Base-by-base conservation (phyloP, 1,284 basidiomycete species). In the Cryptococcus deneoformans region DNA sequence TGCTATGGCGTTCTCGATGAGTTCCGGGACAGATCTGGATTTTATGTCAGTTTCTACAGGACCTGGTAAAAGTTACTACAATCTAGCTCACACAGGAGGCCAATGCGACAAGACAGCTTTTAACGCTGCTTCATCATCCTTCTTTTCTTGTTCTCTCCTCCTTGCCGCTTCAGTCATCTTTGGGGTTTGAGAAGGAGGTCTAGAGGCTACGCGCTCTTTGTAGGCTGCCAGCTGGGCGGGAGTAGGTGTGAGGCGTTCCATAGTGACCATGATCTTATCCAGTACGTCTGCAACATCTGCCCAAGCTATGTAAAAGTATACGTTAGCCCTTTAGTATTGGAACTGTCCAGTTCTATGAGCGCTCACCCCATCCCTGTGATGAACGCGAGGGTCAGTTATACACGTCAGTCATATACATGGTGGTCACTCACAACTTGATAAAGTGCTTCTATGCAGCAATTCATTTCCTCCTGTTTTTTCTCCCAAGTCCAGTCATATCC, bases 401-500 rank as follows among this genome's bases (percentile, higher is more conserved):
- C 6, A 7, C 52, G n/a, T 20, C 5, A 35, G n/a, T 20, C 16
- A 16, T 37, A 20, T 37, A n/a, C 29, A 40, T 52, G 4, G 34
- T 52, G 4, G 34, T 37, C 11, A 65, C 71, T 61, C 34, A 73
- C 72, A 7, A 72, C 46, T 54, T 74, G 70, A 48, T 71, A 60
- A 11, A 74, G 47, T 1, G 64, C 67, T 14, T 70, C 66, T 9
- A 66, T 43, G 49, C 67, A 71, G 9, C 35, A 12, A 2, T 54
- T 48, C 3, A 74, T 57, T 35, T 68, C 64, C n/a, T 50, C 45
- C 55, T 68, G 66, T 54, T 74, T 74, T 14, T 58, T 53, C 10
- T 61, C 59, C 72, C 72, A 74, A 1, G 72, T 72, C 72, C 72
- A 74, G 7, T 65, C 70, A 16, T 47, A 50, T 6, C 72, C 72